Evolutionary conservation across 73 alveolate genomes (phyloP).

Genomic region (Paramecium pentaurelia): DNA sequence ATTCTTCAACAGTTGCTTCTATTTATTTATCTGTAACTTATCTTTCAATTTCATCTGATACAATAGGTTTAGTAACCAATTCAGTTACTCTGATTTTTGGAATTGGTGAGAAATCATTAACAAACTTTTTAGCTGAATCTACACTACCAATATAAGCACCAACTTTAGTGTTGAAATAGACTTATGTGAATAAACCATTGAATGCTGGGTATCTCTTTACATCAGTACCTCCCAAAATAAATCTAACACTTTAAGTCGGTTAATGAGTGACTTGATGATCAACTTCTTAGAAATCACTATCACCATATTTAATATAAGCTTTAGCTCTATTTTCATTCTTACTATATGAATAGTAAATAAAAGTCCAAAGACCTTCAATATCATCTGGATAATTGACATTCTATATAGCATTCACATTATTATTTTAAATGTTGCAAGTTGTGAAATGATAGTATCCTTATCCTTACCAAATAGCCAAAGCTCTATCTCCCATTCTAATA

Average conservation of each 20-base stretch:
- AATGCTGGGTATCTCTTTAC: constrained; percentile 18
- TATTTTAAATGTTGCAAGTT: not conserved
- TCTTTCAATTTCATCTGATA: not conserved
- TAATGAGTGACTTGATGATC: not conserved
- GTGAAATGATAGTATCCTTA: constrained; percentile 34
- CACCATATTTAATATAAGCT: not conserved
- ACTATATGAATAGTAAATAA: constrained; percentile 4
- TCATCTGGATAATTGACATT: constrained; percentile 35
- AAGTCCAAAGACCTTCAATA: constrained; percentile 56
- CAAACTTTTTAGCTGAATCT: constrained; percentile 10
- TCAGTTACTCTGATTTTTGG: not conserved
- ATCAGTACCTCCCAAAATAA: constrained; percentile 7
- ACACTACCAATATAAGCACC: not conserved
- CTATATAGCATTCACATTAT: not conserved
- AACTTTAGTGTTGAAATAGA: not conserved
- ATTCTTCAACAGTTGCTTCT: not conserved
- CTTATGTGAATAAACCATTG: not conserved
- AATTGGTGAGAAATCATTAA: not conserved
- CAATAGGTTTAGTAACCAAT: not conserved
- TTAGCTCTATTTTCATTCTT: not conserved
- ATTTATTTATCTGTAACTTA: not conserved
- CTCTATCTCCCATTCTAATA: constrained; percentile 15
- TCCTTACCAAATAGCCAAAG: constrained; percentile 29
- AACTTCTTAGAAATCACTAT: not conserved
- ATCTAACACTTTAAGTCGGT: not conserved